phyloP scores from a whole-genome alignment of 805 yeast genomes.

The Ogataea naganishii region DNA sequence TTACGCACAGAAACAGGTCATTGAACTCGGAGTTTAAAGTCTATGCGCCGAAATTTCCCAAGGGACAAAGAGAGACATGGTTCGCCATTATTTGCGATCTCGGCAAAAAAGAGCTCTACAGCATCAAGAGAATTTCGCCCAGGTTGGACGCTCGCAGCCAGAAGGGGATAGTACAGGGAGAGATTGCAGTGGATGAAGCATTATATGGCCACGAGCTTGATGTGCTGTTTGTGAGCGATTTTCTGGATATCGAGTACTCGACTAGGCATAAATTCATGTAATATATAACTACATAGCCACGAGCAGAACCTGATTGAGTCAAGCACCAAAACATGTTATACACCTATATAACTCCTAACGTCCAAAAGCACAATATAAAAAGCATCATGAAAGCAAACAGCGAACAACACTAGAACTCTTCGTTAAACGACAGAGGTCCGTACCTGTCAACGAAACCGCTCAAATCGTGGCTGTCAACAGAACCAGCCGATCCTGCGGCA shows the following conservation, averaged over 20 bases:
- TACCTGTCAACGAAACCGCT: constrained; percentile 26
- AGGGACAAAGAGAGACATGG: constrained; percentile 91
- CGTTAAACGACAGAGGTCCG: constrained; percentile 38
- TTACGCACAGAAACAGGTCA: constrained; percentile 46
- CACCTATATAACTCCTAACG: too few relatives aligned
- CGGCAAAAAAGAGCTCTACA: constrained; percentile 42
- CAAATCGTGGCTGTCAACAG: constrained; percentile 4
- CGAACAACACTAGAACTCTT: constrained; percentile 45
- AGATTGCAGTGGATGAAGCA: constrained; percentile 40
- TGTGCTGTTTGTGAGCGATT: constrained; percentile 56
- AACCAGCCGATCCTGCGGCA: constrained; percentile 4
- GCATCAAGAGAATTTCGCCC: constrained; percentile 74
- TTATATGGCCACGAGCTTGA: constrained; percentile 35
- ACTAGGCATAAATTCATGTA: neutral
- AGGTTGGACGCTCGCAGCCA: constrained; percentile 13
- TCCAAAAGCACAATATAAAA: too few relatives aligned
- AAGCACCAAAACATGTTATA: too few relatives aligned
- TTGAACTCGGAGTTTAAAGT: constrained; percentile 54
- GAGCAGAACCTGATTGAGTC: too few relatives aligned
- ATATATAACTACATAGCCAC: too few relatives aligned
- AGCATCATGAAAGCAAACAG: too few relatives aligned
- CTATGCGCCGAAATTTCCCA: constrained; percentile 77
- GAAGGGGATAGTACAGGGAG: constrained; percentile 32
- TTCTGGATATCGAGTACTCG: constrained; percentile 44
- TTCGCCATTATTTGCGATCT: constrained; percentile 55